Base-by-base conservation (phyloP, 2,329 filamentous ascomycete species). In the Cytospora paraplurivora region DNA sequence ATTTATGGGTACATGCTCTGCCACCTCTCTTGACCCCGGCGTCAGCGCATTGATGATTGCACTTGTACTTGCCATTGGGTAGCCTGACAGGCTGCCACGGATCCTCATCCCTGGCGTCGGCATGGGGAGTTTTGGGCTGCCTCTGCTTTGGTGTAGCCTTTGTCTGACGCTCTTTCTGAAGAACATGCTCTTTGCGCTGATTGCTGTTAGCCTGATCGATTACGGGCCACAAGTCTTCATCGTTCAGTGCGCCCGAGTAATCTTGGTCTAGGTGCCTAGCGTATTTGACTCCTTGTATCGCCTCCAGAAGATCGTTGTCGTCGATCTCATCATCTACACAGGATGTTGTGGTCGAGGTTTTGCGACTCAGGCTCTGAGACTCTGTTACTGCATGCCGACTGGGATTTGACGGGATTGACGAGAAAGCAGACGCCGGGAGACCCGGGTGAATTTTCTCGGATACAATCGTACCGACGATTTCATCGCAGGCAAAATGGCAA, bases 401-500 rank as follows among this genome's bases (percentile, higher is more conserved):
- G 7, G 4, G 51, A 33, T 35, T 63, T 4, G 11, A 15, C 11
- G 63, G 56, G 33, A 71, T 62, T 4, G 11, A 15, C 11, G 63
- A 56, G 33, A 71, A 71, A 3, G 59, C 59, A 0, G 71, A 66
- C 1, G 62, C 61, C 1, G 68, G 64, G 13, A 71, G 47, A 8
- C 57, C 65, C 47, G 71, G 69, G 7, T 69, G 32, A 5, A 75
- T 12, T 2, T 65, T 66, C 33, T 62, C 68, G 1, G 72, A 69
- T 15, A 82, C 72, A 37, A 78, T 72, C 0, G 86, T 88, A 1
- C 86, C 86, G 3, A 88, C 91, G 69, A 98, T 89, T 51, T 92
- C 88, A 76, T 97, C 94, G 68, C 93, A 98, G 74, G 91, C 90
- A 56, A 93, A 80, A 71, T 88, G 86, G 65, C 87, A 91, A 32